Percentiles rank a stretch among this genome's conserved stretches.
phyloP scores from a whole-genome alignment of 805 yeast species.

The Metschnikowia borealis region DNA sequence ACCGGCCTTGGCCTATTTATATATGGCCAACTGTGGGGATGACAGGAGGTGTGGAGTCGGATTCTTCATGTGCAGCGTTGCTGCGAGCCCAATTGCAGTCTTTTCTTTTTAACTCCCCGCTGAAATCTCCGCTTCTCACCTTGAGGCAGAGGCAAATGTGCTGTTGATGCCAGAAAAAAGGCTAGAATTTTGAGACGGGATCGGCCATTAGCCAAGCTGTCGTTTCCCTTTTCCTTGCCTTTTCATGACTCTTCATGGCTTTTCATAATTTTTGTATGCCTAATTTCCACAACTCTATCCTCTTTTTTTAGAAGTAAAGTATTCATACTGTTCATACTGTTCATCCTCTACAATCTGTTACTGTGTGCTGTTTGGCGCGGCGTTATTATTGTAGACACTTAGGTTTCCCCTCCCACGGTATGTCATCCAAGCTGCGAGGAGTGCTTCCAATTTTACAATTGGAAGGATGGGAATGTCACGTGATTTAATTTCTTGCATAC shows the following conservation, averaged over 20 bases:
- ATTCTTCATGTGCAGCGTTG: neutral
- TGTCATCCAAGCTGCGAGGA: neutral
- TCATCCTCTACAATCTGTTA: no score
- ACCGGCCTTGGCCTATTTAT: neutral
- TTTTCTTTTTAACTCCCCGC: slow-evolving; percentile 3
- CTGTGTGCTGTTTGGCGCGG: no score
- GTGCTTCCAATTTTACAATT: neutral
- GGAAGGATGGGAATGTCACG: neutral
- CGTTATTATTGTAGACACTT: no score
- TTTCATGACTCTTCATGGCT: no score
- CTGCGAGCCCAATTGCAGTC: neutral
- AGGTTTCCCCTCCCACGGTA: neutral
- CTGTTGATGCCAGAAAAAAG: neutral
- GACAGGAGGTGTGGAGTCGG: neutral
- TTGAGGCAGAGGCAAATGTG: neutral
- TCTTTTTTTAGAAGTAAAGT: no score
- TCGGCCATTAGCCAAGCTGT: no score
- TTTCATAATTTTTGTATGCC: no score
- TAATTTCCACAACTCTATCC: no score
- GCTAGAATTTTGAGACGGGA: no score
- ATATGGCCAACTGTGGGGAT: neutral
- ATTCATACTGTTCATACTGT: no score
- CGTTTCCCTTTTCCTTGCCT: no score
- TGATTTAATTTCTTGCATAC: no score
- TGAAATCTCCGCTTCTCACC: neutral